These are phyloP conservation scores for Cladosporium colombiae DNA, from an alignment of 2,329 filamentous ascomycete genomes.

Conservation along the genomic window DNA sequence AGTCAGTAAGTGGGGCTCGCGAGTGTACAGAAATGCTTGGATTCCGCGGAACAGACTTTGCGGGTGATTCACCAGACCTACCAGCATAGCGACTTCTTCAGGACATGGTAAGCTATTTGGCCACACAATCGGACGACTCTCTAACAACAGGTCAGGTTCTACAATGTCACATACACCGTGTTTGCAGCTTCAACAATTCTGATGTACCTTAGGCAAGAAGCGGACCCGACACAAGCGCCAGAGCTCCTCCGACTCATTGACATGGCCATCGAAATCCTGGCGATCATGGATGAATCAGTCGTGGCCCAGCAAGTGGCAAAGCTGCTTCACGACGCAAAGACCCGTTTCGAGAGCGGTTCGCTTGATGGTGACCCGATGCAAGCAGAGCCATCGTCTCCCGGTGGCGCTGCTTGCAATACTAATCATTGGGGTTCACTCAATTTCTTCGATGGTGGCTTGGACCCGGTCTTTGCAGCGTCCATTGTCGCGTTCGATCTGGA, in stretches of 20 bases:
- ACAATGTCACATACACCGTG: constrained; percentile 4
- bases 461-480: not conserved
- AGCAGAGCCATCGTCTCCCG: not conserved
- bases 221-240: not conserved
- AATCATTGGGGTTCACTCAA: not conserved
- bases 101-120: not conserved
- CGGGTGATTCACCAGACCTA: not conserved
- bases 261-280: not conserved
- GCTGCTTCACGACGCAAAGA: not conserved
- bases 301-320: not conserved
- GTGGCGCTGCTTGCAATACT: not conserved
- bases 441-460: constrained; percentile 2
- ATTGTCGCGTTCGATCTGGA: not conserved
- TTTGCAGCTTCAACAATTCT: not conserved
- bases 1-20: not conserved
- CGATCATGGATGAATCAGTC: not conserved
- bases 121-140: too few species aligned
- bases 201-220: constrained; percentile 1
- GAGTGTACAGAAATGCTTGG: not conserved
- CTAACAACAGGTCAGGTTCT: not conserved
- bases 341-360: not conserved
- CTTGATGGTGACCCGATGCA: not conserved
- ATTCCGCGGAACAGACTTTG: not conserved
- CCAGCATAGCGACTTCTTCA: constrained; percentile 1
- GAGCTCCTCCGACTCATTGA: not conserved